A percentile compares a stretch with the other conserved stretches of the same genome.
These are phyloP conservation scores for Ascoidea rubescens DNA, from an alignment of 805 yeast species.

Conservation along the genomic window DNA sequence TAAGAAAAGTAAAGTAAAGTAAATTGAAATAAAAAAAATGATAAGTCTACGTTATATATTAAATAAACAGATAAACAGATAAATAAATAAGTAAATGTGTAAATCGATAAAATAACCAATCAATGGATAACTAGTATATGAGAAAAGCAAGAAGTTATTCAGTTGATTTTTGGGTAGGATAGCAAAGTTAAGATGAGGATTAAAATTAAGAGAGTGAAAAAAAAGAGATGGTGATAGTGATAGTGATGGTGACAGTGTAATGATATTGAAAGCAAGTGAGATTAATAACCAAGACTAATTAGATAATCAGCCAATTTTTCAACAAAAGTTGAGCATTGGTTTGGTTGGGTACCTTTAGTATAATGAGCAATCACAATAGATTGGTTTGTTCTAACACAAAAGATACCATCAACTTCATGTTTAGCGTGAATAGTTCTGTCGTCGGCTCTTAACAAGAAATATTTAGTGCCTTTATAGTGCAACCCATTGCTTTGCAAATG, in stretches of 20 bases:
- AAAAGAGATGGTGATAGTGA: not conserved
- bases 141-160: not conserved
- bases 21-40: no score
- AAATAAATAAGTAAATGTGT: not conserved
- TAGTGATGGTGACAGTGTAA: not conserved
- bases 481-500: conserved; percentile 76
- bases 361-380: conserved; percentile 91
- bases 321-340: conserved; percentile 88
- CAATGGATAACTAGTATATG: not conserved
- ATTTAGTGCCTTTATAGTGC: conserved; percentile 74
- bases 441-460: conserved; percentile 80
- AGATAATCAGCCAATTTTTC: conserved; percentile 94
- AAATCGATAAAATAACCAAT: not conserved
- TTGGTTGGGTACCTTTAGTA: conserved; percentile 81
- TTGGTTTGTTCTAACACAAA: conserved; percentile 88
- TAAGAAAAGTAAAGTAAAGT: no score
- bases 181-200: not conserved
- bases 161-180: not conserved
- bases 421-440: conserved; percentile 91
- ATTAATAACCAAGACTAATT: conserved; percentile 70
- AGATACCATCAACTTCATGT: conserved; percentile 74
- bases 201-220: not conserved
- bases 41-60: no score
- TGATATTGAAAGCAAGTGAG: not conserved
- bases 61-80: not conserved